phyloP scores from a whole-genome alignment of 306 rosid genomes.

The Ziziphus jujuba region DNA sequence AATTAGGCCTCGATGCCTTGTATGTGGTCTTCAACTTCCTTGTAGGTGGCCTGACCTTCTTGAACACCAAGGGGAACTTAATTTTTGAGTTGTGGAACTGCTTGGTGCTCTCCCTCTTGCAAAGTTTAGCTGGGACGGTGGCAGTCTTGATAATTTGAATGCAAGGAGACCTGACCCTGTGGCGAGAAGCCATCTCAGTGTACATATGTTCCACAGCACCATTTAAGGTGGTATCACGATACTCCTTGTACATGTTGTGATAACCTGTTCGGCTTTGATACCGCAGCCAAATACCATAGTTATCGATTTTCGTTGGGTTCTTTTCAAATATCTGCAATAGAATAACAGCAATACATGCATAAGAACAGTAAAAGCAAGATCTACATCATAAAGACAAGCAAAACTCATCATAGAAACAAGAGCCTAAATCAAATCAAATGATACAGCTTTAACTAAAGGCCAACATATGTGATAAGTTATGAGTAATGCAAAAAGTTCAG shows the following conservation, averaged over 20 bases:
- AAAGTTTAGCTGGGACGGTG: constrained; percentile 73
- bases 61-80: constrained; percentile 84
- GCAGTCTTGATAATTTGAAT: constrained; percentile 91
- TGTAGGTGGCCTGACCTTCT: constrained; percentile 78
- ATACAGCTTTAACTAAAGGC: too few relatives aligned
- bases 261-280: constrained; percentile 91
- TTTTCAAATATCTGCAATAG: constrained; percentile 73
- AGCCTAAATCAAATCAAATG: too few relatives aligned
- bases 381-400: too few relatives aligned
- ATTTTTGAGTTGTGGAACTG: constrained; percentile 87
- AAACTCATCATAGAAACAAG: too few relatives aligned
- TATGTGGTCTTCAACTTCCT: constrained; percentile 89
- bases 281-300: constrained; percentile 86
- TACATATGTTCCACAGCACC: constrained; percentile 83
- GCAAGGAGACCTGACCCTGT: constrained; percentile 84
- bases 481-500: too few relatives aligned
- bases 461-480: too few relatives aligned
- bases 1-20: constrained; percentile 86
- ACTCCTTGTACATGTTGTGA: constrained; percentile 95
- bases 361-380: neutral
- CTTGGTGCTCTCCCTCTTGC: constrained; percentile 92
- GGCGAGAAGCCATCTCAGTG: constrained; percentile 90
- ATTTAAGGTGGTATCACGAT: constrained; percentile 82
- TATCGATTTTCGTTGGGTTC: constrained; percentile 79
- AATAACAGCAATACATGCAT: neutral